These are phyloP conservation scores for Clavispora fructus DNA, from an alignment of 805 yeast genomes.

Conservation along the genomic window DNA sequence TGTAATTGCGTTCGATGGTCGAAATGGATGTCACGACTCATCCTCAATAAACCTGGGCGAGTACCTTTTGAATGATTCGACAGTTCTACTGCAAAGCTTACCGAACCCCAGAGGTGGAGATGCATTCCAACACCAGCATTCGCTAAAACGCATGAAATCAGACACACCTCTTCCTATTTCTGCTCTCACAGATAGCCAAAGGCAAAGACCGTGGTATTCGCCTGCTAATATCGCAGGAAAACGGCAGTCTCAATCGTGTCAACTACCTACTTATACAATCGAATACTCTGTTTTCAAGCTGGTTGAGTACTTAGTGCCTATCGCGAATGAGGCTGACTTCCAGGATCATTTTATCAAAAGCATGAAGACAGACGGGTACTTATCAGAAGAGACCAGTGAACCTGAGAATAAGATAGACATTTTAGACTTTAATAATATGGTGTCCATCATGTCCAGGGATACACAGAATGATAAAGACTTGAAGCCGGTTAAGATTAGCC, in stretches of 20 bases:
- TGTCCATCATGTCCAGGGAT: constrained; percentile 40
- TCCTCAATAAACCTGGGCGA: neutral
- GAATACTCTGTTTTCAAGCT: constrained; percentile 54
- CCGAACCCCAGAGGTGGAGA: neutral
- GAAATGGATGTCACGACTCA: neutral
- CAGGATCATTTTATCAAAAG: constrained; percentile 9
- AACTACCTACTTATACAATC: constrained; percentile 30
- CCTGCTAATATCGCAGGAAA: neutral
- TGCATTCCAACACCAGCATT: neutral
- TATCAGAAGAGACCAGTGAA: constrained; percentile 4
- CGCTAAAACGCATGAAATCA: neutral
- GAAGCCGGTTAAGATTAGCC: constrained; percentile 49
- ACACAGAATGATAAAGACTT: constrained; percentile 36
- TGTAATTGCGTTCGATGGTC: neutral
- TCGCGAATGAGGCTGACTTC: constrained; percentile 16
- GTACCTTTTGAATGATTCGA: neutral
- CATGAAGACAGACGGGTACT: constrained; percentile 9
- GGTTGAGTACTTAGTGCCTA: constrained; percentile 9
- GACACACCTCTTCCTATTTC: neutral
- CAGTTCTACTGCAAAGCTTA: neutral
- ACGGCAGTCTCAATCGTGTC: too few species aligned
- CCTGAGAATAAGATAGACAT: constrained; percentile 21
- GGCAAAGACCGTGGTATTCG: neutral
- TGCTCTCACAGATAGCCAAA: neutral
- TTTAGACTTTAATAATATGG: constrained; percentile 32